Evolutionary conservation across 202 grass and related monocot genomes (phyloP).

Genomic region (Brachypodium distachyon): DNA sequence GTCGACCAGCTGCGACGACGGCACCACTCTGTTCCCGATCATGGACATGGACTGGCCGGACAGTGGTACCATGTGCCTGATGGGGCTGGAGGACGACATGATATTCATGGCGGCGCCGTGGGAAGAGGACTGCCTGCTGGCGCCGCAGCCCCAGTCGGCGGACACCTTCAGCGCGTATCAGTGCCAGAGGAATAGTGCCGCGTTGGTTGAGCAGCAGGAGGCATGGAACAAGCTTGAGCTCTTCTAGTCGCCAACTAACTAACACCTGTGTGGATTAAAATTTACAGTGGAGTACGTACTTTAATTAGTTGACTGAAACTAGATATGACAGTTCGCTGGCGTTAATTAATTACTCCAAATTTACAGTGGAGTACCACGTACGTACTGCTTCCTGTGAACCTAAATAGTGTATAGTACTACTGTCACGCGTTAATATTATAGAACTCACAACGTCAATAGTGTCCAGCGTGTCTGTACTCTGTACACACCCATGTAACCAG

Average conservation of each 20-base stretch:
- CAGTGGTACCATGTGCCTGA: slow-evolving; percentile 14
- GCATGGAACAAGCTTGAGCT: slow-evolving; percentile 48
- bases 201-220: slow-evolving; percentile 36
- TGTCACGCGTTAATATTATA: too few relatives aligned
- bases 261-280: neutral
- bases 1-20: slow-evolving; percentile 21
- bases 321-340: too few relatives aligned
- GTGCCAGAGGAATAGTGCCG: neutral
- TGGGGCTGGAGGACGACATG: slow-evolving; percentile 41
- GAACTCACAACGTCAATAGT: too few relatives aligned
- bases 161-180: slow-evolving; percentile 24
- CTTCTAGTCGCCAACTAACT: slow-evolving; percentile 19
- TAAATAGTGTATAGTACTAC: too few relatives aligned
- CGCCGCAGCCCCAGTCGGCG: neutral
- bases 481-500: too few relatives aligned
- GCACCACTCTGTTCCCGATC: slow-evolving; percentile 7
- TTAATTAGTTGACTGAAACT: too few relatives aligned
- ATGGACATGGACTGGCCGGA: slow-evolving; percentile 41
- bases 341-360: too few relatives aligned
- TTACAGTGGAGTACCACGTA: too few relatives aligned
- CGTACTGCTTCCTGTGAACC: too few relatives aligned
- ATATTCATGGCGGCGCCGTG: neutral
- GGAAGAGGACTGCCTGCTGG: slow-evolving; percentile 1
- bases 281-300: neutral
- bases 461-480: too few relatives aligned